These are phyloP conservation scores for Fomitopsis palustris DNA, from an alignment of 1,284 basidiomycete genomes.

Conservation along the genomic window DNA sequence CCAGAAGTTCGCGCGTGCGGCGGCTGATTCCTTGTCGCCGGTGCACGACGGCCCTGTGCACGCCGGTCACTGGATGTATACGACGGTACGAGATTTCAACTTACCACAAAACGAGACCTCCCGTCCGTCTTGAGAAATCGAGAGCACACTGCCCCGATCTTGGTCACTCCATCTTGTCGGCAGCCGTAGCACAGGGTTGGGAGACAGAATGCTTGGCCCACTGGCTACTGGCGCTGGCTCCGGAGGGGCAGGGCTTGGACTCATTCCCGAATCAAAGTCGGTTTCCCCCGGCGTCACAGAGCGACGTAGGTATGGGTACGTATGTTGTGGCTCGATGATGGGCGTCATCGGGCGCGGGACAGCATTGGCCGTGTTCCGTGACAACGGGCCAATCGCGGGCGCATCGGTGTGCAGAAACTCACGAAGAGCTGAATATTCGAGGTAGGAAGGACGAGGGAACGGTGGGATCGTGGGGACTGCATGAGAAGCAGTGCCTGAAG, in stretches of 20 bases:
- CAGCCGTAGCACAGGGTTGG: slow-evolving; percentile 49
- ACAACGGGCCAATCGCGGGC: slow-evolving; percentile 36
- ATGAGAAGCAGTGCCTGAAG: neutral
- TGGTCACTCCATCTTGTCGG: slow-evolving; percentile 79
- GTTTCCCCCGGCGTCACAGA: slow-evolving; percentile 44
- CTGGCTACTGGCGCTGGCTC: slow-evolving; percentile 25
- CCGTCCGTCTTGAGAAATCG: slow-evolving; percentile 64
- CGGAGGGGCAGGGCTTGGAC: slow-evolving; percentile 37
- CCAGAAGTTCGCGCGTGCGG: slow-evolving; percentile 69
- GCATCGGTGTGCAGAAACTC: slow-evolving; percentile 64
- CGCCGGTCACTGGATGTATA: neutral
- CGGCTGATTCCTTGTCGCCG: slow-evolving; percentile 78
- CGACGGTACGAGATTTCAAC: slow-evolving; percentile 9
- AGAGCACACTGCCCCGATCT: slow-evolving; percentile 55
- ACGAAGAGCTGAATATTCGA: slow-evolving; percentile 70
- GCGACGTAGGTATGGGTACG: slow-evolving; percentile 29
- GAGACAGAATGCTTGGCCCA: slow-evolving; percentile 20
- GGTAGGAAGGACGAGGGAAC: slow-evolving; percentile 69
- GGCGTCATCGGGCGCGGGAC: slow-evolving; percentile 9
- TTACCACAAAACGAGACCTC: slow-evolving; percentile 67
- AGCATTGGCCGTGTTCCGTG: slow-evolving; percentile 25
- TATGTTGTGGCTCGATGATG: slow-evolving; percentile 11
- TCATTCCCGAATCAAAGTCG: slow-evolving; percentile 58
- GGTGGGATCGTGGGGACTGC: slow-evolving; percentile 13
- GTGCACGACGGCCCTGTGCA: slow-evolving; percentile 45